phyloP scores from a whole-genome alignment of 345 rosid genomes.

The Dipteronia sinensis region DNA sequence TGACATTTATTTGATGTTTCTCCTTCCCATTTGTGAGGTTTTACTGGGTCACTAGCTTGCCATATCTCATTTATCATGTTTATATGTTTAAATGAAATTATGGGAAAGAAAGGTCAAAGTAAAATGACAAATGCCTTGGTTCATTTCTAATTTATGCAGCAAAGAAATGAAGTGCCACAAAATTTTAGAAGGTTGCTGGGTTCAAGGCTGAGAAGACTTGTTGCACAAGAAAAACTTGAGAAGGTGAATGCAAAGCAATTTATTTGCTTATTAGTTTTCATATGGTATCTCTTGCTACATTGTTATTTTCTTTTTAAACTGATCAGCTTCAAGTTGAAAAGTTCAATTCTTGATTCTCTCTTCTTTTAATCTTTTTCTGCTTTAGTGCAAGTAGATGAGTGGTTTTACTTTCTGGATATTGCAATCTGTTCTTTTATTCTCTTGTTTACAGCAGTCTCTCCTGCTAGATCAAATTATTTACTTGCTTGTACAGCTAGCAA shows the following conservation, averaged over 20 bases:
- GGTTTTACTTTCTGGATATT: neutral
- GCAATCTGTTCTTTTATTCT: neutral
- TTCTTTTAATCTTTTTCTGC: neutral
- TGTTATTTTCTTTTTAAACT: neutral
- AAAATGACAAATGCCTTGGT: neutral
- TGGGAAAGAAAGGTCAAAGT: neutral
- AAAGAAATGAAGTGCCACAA: constrained; percentile 63
- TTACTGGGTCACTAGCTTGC: neutral
- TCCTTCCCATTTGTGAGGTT: neutral
- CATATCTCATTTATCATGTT: neutral
- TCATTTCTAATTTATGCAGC: constrained; percentile 52
- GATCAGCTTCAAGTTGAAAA: neutral
- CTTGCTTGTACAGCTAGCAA: neutral
- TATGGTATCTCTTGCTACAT: neutral
- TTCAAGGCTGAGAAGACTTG: constrained; percentile 81
- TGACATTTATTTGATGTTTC: constrained; percentile 3
- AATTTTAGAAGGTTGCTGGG: constrained; percentile 72
- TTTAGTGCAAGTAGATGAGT: neutral
- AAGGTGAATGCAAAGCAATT: constrained; percentile 48
- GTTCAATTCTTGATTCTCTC: neutral
- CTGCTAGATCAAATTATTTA: neutral
- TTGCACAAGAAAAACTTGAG: constrained; percentile 70
- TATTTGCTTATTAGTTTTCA: constrained; percentile 5
- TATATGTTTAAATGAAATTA: neutral
- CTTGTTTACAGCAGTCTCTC: neutral